Evolutionary conservation across 176 grass and related monocot genomes (phyloP), one percentile per base, ranked within the genome.

Genomic region (Raddia guianensis): DNA sequence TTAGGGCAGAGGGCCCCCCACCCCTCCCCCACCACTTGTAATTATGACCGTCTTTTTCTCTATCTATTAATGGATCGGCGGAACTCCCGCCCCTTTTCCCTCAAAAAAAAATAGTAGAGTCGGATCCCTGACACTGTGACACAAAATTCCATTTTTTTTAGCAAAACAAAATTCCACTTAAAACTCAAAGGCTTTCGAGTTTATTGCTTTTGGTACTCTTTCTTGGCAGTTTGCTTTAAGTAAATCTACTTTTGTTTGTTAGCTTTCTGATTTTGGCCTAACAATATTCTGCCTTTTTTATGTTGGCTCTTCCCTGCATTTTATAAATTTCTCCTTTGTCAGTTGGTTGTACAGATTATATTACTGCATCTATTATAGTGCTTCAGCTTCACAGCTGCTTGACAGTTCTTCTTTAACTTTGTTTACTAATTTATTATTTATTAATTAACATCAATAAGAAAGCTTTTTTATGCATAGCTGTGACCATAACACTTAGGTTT

Each of bases 201-300:
- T 72, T 72, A 55, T 56, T 55, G 6, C 8, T 46, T 35, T 0
- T 13, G 2, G 37, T 76, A 68, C 62, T 18, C 1, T 73, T 51
- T 45, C 6, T 15, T 37, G 15, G 0, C 20, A 42, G 58, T 61
- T 68, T 14, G 61, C 16, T 79, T 86, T 80, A 1, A 6, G 18
- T 80, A 49, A 13, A 33, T 49, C 72, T 66, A 34, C 51, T 79
- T 66, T 18, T 66, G 6, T 6, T 16, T 68, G 9, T 55, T 46
- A 47, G 40, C 40, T 54, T 75, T 55, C 48, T 56, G 50, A 47
- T 65, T 21, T 21, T 77, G 8, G 10, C 72, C 78, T 74, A 48
- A 66, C 15, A 34, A 69, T 58, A 35, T 19, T 78, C 16, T 27
- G 18, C 42, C 15, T 68, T 61, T 2, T 3, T 71, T 18, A 5